Conservation (phyloP, 1,284 basidiomycete species). For the Moesziomyces antarcticus region DNA sequence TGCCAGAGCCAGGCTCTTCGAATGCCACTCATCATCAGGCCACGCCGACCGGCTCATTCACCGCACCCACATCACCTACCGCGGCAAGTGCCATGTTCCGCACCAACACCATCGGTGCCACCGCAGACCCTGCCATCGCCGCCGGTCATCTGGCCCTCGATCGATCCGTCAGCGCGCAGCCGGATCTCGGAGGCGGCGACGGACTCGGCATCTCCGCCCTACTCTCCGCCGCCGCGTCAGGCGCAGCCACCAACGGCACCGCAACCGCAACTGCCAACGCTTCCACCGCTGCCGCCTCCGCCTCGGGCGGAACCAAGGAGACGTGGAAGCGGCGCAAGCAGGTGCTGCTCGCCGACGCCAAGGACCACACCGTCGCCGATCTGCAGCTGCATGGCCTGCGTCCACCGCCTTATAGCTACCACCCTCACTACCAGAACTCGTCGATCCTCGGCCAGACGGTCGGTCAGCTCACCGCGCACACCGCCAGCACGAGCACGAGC, state of each 20-base stretch:
- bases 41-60: slow-evolving; percentile 20
- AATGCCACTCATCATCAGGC: not conserved
- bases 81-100: slow-evolving; percentile 24
- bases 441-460: slow-evolving; percentile 37
- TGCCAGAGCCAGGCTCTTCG: slow-evolving; percentile 1
- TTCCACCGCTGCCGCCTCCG: slow-evolving; percentile 5
- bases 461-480: slow-evolving; percentile 29
- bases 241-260: not conserved
- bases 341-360: slow-evolving; percentile 50
- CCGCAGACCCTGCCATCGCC: not conserved
- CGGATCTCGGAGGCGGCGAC: slow-evolving; percentile 18
- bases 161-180: slow-evolving; percentile 24
- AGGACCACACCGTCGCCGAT: slow-evolving; percentile 55
- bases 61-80: slow-evolving; percentile 26
- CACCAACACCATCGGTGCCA: slow-evolving; percentile 18
- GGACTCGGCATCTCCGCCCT: slow-evolving; percentile 35
- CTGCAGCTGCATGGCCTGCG: slow-evolving; percentile 55
- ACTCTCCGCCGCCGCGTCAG: slow-evolving; percentile 3
- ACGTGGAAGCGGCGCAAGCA: slow-evolving; percentile 58
- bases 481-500: slow-evolving; percentile 17
- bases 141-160: slow-evolving; percentile 7
- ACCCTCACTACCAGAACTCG: slow-evolving; percentile 42
- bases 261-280: not conserved
- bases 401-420: slow-evolving; percentile 45
- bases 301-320: slow-evolving; percentile 45